Evolutionary conservation across 176 grass and related monocot genomes (phyloP), one percentile per base, ranked within the genome.

Genomic region (Lolium multiflorum): DNA sequence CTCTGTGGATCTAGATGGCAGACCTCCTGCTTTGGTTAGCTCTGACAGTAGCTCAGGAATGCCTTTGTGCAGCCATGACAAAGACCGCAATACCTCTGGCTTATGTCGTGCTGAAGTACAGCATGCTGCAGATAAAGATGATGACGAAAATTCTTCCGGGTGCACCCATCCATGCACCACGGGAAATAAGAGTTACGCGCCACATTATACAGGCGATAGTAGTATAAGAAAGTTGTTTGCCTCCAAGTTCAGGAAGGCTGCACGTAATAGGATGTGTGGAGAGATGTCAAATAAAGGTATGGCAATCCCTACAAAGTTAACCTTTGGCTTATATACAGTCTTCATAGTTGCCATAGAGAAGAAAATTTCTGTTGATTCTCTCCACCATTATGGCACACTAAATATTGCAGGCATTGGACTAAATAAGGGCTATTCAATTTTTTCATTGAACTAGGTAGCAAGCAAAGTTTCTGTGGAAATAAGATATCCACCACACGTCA

Each of bases 81-180:
- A 89, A 71, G 52, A 62, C 39, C 71, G 20, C 84, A 91, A 64
- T 50, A 78, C 72, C 39, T 77, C 71, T 3, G 31, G 31, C 54
- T 82, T 91, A 39, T 75, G 72, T 79, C 79, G 8, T 61, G 74
- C 55, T 84, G 51, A 77, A 64, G 78, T 61, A 51, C 77, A 60
- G 68, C 70, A 64, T 82, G 37, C 59, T 93, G 89, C 87, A 90
- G 71, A 88, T 84, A 93, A 68, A 90, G 80, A 96, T 82, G 91
- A 91, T 82, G 91, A 91, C 25, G 94, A 90, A 89, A 96, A 96
- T 78, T 93, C 84, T 81, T 96, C 94, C 49, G 83, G 90, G 80
- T 92, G 90, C 79, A 89, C 93, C 17, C 85, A 88, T 81, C 78
- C 80, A 82, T 49, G 58, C 51, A 60, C 76, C 79, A 4, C 71